Evolutionary conservation across 2,329 filamentous ascomycete genomes (phyloP).

Genomic region (Paecilomyces sp.): DNA sequence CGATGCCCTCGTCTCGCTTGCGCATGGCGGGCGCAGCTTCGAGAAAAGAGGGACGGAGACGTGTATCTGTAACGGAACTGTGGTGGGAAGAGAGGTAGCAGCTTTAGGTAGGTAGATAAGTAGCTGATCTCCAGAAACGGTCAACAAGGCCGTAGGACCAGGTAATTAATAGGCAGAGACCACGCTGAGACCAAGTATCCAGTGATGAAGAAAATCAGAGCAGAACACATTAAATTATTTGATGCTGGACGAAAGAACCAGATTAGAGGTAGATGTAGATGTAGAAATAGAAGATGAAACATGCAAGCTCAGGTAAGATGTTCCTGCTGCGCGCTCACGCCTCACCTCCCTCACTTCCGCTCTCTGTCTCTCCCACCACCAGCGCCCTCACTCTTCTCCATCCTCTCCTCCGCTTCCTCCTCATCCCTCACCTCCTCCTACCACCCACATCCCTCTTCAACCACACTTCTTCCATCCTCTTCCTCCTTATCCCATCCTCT

Average conservation of each 20-base stretch:
- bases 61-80: neutral
- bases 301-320: neutral
- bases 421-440: slow-evolving; percentile 12
- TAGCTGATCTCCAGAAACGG: neutral
- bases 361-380: slow-evolving; percentile 4
- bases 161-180: neutral
- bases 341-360: slow-evolving; percentile 11
- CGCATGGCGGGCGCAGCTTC: neutral
- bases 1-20: neutral
- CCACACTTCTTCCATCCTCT: slow-evolving; percentile 10
- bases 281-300: neutral
- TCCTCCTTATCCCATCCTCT: slow-evolving; percentile 11
- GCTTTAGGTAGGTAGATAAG: too few relatives aligned
- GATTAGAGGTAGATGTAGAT: neutral
- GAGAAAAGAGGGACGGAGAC: neutral
- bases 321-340: neutral
- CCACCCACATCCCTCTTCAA: slow-evolving; percentile 10
- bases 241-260: too few relatives aligned
- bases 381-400: slow-evolving; percentile 9
- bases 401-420: slow-evolving; percentile 9
- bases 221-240: too few relatives aligned
- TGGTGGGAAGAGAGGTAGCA: neutral
- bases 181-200: neutral
- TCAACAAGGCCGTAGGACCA: neutral
- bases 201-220: too few relatives aligned